phyloP scores from a whole-genome alignment of 305 asterid genomes.

The Fraxinus sp. region DNA sequence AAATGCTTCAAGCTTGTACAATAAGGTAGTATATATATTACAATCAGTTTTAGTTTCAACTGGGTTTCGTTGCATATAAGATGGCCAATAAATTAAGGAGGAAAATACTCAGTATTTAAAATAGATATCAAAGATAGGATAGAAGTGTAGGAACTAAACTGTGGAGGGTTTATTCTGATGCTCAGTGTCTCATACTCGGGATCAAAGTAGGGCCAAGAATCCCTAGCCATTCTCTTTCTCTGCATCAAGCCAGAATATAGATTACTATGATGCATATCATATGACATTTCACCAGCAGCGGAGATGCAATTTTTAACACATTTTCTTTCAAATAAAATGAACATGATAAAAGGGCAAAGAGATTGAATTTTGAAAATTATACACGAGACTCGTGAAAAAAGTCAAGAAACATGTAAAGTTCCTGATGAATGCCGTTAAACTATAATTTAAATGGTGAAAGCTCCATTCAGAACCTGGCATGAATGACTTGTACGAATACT shows the following conservation, averaged over 20 bases:
- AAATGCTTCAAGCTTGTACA: background rate
- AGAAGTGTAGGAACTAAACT: constrained; percentile 35
- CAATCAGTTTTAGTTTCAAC: background rate
- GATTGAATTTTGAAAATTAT: background rate
- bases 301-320: background rate
- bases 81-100: background rate
- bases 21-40: background rate
- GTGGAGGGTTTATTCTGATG: constrained; percentile 96
- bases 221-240: constrained; percentile 38
- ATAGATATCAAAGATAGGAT: background rate
- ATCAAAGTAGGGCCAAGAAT: constrained; percentile 90
- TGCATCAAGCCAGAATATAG: background rate
- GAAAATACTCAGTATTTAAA: background rate
- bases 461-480: background rate
- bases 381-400: background rate
- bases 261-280: background rate
- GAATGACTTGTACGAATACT: background rate
- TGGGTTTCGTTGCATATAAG: background rate
- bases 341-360: background rate
- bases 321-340: background rate
- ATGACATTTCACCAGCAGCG: background rate
- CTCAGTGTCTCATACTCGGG: constrained; percentile 93
- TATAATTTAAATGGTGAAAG: background rate
- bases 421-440: background rate
- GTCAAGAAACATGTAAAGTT: background rate